phyloP scores from a whole-genome alignment of 2,329 filamentous ascomycete species.

The Alternaria sp. region DNA sequence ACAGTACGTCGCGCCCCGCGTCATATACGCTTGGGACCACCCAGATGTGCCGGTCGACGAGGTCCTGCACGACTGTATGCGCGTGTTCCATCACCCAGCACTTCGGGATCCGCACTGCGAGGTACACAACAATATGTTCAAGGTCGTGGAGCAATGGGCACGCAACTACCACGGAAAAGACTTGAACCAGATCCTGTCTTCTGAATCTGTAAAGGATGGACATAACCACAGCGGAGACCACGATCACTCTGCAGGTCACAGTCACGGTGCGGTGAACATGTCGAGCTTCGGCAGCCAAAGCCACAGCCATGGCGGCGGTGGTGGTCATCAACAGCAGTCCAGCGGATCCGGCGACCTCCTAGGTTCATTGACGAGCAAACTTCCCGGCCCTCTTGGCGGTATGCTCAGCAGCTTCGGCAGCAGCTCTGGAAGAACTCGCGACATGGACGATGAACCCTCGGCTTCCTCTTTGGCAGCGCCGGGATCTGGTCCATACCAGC shows the following conservation, averaged over 20 bases:
- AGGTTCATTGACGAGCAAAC: constrained; percentile 25
- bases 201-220: constrained; percentile 81
- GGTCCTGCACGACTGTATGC: constrained; percentile 79
- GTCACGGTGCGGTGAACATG: constrained; percentile 40
- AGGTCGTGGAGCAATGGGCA: constrained; percentile 82
- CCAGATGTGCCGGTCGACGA: constrained; percentile 81
- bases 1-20: constrained; percentile 83
- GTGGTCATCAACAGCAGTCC: constrained; percentile 6
- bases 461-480: constrained; percentile 13
- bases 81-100: constrained; percentile 89
- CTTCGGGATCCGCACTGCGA: constrained; percentile 77
- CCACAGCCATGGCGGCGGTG: constrained; percentile 24
- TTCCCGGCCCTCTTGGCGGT: constrained; percentile 28
- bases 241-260: constrained; percentile 41
- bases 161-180: constrained; percentile 70
- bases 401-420: constrained; percentile 26
- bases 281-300: constrained; percentile 29
- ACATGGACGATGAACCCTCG: constrained; percentile 27
- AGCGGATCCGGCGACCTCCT: constrained; percentile 31
- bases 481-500: constrained; percentile 23
- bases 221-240: constrained; percentile 70
- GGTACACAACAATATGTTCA: constrained; percentile 88
- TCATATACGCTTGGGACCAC: constrained; percentile 94
- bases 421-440: constrained; percentile 29
- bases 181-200: constrained; percentile 77